Conservation (phyloP, 2,329 filamentous ascomycete species). For the Ceratocystis colombiana region DNA sequence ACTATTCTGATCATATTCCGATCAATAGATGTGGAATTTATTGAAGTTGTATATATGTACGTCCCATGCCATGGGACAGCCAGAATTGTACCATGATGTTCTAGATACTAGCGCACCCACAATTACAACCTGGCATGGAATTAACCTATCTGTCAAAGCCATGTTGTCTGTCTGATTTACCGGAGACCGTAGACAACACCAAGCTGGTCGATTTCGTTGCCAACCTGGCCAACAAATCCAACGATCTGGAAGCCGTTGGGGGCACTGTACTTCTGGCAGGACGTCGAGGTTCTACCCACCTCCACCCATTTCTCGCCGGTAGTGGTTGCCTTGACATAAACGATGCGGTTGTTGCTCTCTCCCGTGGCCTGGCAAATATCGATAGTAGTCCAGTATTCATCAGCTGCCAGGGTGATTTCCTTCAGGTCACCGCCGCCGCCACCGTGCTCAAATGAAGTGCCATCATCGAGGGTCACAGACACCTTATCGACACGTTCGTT, state of each 20-base stretch:
- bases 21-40: too few species aligned
- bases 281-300: slow-evolving; percentile 34
- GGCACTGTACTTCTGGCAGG: slow-evolving; percentile 40
- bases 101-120: not conserved
- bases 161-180: slow-evolving; percentile 27
- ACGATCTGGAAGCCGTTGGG: slow-evolving; percentile 43
- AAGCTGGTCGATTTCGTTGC: slow-evolving; percentile 47
- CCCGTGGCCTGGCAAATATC: slow-evolving; percentile 43
- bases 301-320: slow-evolving; percentile 39
- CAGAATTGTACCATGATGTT: not conserved
- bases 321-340: slow-evolving; percentile 47
- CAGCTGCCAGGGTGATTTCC: slow-evolving; percentile 37
- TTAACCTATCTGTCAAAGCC: too few species aligned
- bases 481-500: slow-evolving; percentile 43
- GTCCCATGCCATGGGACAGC: not conserved
- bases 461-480: slow-evolving; percentile 40
- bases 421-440: slow-evolving; percentile 41
- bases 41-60: too few species aligned
- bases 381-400: slow-evolving; percentile 42
- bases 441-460: slow-evolving; percentile 43
- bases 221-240: slow-evolving; percentile 44
- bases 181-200: slow-evolving; percentile 41
- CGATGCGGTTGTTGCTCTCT: slow-evolving; percentile 40
- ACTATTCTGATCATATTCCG: too few species aligned
- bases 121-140: too few species aligned